Base-by-base conservation (phyloP, 805 yeast genomes). In the Monosporozyma unispora region DNA sequence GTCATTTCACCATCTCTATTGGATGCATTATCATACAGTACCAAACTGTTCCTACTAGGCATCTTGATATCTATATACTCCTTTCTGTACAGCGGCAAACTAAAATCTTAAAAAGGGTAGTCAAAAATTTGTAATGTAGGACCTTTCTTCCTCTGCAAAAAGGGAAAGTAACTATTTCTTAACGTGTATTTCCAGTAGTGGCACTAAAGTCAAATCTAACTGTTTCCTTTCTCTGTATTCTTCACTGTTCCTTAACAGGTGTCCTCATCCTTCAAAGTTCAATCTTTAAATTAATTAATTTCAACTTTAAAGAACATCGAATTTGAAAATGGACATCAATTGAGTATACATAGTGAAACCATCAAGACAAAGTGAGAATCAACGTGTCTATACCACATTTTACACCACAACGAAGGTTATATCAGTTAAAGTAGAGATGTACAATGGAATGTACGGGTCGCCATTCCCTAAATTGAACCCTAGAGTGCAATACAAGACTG, bases 391-490 rank as follows among this genome's bases (percentile, higher is more conserved):
- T 6, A 21, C 6, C n/a, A 11, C 27, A n/a, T 39, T 10, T 14
- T 19, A 6, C 25, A 21, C n/a, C 16, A 10, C 5, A 2, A 4
- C 12, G 16, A 21, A 16, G 39, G 11, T 14, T 29, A 12, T 31
- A 31, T 5, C 16, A 31, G 16, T 14, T 31, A 14, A 14, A 31
- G 3, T 14, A 35, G 27, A 22, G 16, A 58, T 57, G 60, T 53
- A 53, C 14, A 54, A 57, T 31, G 56, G 59, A 51, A 62, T 70
- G 48, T 66, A 68, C 25, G 70, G 69, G 47, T 66, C 72, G n/a
- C 71, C 75, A 1, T 86, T 85, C 56, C 95, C 95, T 2, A 84
- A 87, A 0, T 66, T 86, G 52, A 80, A 79, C 48, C 78, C 84
- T 0, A 76, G 77, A 35, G 80, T 75, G 45, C 68, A 80, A 27